Base-by-base conservation (phyloP, 1,284 basidiomycete genomes). In the Rhizopogon hawkerae region DNA sequence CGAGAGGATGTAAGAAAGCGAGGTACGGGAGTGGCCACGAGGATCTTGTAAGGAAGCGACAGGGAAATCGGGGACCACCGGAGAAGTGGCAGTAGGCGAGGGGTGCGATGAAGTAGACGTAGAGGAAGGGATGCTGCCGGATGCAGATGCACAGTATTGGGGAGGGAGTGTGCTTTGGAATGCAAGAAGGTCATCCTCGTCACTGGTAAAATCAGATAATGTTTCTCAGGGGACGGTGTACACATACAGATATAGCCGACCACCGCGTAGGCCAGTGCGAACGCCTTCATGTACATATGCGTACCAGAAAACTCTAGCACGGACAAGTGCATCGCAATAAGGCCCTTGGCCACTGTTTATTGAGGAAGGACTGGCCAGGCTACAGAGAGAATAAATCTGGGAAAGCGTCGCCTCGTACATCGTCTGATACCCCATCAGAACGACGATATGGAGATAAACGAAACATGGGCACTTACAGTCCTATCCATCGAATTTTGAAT, bases 261-360 rank as follows among this genome's bases (percentile, higher is more conserved):
- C 85, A 29, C 92, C 91, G 50, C 81, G 76, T 49, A 93, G 73
- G 16, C 83, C 91, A 13, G 79, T 85, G 0, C 80, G 81, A 24
- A 92, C 76, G 34, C 88, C 82, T 66, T 94, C 91, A 53, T 89
- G 81, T 6, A 87, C 79, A 56, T 90, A 79, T 2, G 85, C 80
- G 57, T 86, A 92, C 88, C 89, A 93, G 61, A 90, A 92, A 41
- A 92, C 76, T 24, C 89, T 75, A 1, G 87, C 79, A 18, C 86
- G 79, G 23, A 86, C 72, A 34, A 80, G 67, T 6, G 75, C 72
- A 53, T 89, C 85, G 38, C 83, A 78, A 38, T 73, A 73, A 36
- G 72, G 68, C 6, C 77, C 77, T 36, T 74, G 70, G 13, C 77
- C 76, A 49, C 75, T 76, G 48, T 72, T 68, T 23, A 78, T 62